These are phyloP conservation scores for Penicillium turbatum DNA, from an alignment of 495 filamentous ascomycete genomes.

Conservation along the genomic window DNA sequence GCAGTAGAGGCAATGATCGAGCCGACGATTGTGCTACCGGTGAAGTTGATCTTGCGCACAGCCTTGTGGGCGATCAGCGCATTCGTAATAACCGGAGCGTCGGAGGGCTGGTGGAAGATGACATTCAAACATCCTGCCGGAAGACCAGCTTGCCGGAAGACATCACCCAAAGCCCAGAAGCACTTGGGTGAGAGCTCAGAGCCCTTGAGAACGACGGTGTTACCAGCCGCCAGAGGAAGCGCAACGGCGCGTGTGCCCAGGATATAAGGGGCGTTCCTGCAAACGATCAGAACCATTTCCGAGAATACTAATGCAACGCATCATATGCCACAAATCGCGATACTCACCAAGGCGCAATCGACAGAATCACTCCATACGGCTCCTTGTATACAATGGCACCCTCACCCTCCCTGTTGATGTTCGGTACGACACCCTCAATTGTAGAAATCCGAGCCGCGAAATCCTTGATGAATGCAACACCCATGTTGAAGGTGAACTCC, in stretches of 20 bases:
- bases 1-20: constrained; percentile 53
- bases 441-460: constrained; percentile 60
- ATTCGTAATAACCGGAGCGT: constrained; percentile 53
- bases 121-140: constrained; percentile 56
- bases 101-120: constrained; percentile 47
- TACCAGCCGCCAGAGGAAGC: constrained; percentile 77
- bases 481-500: constrained; percentile 53
- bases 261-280: constrained; percentile 61
- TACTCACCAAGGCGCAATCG: constrained; percentile 76
- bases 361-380: constrained; percentile 74
- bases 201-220: constrained; percentile 72
- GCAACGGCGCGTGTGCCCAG: constrained; percentile 62
- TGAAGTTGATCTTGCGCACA: constrained; percentile 61
- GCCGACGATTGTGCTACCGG: constrained; percentile 54
- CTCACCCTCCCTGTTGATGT: constrained; percentile 45
- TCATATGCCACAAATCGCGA: constrained; percentile 1
- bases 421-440: constrained; percentile 58
- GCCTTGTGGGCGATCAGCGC: constrained; percentile 52
- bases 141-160: constrained; percentile 71
- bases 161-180: constrained; percentile 65
- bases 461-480: constrained; percentile 59
- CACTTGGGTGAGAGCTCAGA: constrained; percentile 71
- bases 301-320: constrained; percentile 1
- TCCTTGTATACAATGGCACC: constrained; percentile 67
- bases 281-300: background rate